Evolutionary conservation across 108 stramenopile species (phyloP).

Genomic region (Aureococcus anophagefferens): DNA sequence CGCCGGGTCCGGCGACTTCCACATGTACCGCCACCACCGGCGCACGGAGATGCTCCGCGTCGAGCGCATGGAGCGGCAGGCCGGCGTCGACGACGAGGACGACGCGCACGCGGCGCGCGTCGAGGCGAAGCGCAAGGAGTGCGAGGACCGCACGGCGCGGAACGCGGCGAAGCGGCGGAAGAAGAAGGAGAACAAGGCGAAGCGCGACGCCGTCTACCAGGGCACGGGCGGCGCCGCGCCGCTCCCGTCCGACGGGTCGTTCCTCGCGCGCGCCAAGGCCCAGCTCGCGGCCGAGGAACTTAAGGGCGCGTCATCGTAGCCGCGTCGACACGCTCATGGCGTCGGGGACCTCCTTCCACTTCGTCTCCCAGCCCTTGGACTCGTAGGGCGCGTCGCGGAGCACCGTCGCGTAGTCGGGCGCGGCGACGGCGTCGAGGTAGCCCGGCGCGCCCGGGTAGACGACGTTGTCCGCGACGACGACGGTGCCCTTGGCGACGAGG

Average conservation of each 20-base stretch:
- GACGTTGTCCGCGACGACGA: slow-evolving; percentile 1
- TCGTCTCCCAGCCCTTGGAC: neutral
- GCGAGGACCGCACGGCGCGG: slow-evolving; percentile 45
- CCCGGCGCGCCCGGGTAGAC: slow-evolving; percentile 1
- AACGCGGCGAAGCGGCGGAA: slow-evolving; percentile 60
- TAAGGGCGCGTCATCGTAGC: too few relatives aligned
- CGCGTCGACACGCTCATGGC: neutral
- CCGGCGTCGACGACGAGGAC: slow-evolving; percentile 35
- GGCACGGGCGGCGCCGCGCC: slow-evolving; percentile 8
- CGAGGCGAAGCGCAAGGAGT: slow-evolving; percentile 25
- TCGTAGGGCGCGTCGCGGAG: neutral
- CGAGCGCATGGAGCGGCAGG: slow-evolving; percentile 46
- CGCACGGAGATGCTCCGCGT: slow-evolving; percentile 63
- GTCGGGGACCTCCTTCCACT: neutral
- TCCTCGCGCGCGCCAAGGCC: slow-evolving; percentile 29
- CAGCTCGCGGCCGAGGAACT: neutral
- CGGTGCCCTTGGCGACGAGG: neutral
- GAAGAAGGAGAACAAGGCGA: slow-evolving; percentile 66
- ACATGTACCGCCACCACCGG: slow-evolving; percentile 77
- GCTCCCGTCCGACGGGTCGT: slow-evolving; percentile 54
- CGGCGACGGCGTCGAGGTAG: neutral
- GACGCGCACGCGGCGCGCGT: slow-evolving; percentile 41
- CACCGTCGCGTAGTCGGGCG: neutral
- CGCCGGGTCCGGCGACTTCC: slow-evolving; percentile 76
- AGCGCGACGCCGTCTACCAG: slow-evolving; percentile 44